Conservation (phyloP, 1,284 basidiomycete genomes). For the Thelephora terrestris region DNA sequence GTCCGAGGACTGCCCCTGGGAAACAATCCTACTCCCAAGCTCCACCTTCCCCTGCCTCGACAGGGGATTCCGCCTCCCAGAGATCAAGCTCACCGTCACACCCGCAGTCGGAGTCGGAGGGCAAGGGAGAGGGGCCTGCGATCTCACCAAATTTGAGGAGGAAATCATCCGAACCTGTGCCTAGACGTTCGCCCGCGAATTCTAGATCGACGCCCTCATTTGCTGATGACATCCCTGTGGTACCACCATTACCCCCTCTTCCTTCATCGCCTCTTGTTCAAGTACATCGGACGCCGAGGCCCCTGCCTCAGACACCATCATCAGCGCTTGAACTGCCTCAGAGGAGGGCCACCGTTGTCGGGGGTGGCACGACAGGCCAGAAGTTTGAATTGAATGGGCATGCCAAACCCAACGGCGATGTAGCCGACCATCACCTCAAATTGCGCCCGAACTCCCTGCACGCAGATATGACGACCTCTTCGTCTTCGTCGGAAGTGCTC, state of each 20-base stretch:
- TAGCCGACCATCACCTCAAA: too few relatives aligned
- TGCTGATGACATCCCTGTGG: too few relatives aligned
- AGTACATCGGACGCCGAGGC: too few relatives aligned
- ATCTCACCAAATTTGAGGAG: too few relatives aligned
- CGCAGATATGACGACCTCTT: neutral
- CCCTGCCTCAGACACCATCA: neutral
- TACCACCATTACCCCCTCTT: too few relatives aligned
- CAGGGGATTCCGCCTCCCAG: neutral
- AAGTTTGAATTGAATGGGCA: neutral
- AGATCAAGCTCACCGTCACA: neutral
- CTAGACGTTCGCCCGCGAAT: too few relatives aligned
- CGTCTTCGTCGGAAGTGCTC: neutral
- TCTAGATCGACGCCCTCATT: too few relatives aligned
- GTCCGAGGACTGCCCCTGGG: neutral
- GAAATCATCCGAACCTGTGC: too few relatives aligned
- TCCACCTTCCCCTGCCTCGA: conserved; percentile 2
- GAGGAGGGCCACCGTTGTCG: neutral
- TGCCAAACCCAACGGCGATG: neutral
- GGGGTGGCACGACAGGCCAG: neutral
- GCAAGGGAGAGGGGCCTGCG: too few relatives aligned
- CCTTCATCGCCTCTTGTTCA: too few relatives aligned
- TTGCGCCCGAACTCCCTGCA: too few relatives aligned
- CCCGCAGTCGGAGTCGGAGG: neutral
- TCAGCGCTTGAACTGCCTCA: too few relatives aligned
- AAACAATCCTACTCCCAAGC: neutral